These are phyloP conservation scores for Termitomyces sp. DNA, from an alignment of 768 basidiomycete species.

Conservation along the genomic window DNA sequence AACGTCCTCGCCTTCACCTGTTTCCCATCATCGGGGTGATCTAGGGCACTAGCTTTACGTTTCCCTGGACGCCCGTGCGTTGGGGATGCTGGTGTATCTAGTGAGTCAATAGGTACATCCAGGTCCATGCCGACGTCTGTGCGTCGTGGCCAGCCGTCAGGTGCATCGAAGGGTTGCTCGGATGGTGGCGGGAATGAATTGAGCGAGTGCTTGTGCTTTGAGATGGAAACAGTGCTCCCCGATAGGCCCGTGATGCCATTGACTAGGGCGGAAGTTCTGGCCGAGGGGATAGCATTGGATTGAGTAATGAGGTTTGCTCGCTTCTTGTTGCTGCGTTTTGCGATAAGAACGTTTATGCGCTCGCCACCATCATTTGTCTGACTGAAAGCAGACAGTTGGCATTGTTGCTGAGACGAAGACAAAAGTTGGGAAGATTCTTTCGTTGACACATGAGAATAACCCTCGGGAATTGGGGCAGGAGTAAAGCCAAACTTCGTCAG, in stretches of 20 bases:
- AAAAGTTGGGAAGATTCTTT: slow-evolving; percentile 27
- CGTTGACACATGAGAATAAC: slow-evolving; percentile 53
- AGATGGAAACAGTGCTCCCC: slow-evolving; percentile 19
- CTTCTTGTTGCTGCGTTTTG: slow-evolving; percentile 68
- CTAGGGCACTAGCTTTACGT: slow-evolving; percentile 39
- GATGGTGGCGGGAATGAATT: slow-evolving; percentile 43
- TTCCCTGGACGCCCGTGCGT: slow-evolving; percentile 34
- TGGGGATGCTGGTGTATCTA: slow-evolving; percentile 37
- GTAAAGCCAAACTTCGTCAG: slow-evolving; percentile 76
- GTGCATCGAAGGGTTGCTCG: slow-evolving; percentile 43
- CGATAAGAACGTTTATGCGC: slow-evolving; percentile 67
- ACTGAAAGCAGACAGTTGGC: slow-evolving; percentile 23
- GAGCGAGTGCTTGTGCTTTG: slow-evolving; percentile 30
- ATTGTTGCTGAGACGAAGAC: slow-evolving; percentile 27
- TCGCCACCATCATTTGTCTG: slow-evolving; percentile 43
- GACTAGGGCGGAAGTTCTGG: slow-evolving; percentile 9
- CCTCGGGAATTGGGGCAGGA: slow-evolving; percentile 61
- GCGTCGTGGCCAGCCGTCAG: slow-evolving; percentile 29
- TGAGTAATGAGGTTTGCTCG: slow-evolving; percentile 31
- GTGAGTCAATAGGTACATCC: slow-evolving; percentile 49
- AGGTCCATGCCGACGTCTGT: slow-evolving; percentile 46
- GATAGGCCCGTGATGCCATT: slow-evolving; percentile 19
- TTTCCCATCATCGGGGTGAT: slow-evolving; percentile 34
- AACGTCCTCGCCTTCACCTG: slow-evolving; percentile 46
- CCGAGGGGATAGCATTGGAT: slow-evolving; percentile 17